Conservation (phyloP, 805 yeast genomes). For the Nakazawaea sp. region DNA sequence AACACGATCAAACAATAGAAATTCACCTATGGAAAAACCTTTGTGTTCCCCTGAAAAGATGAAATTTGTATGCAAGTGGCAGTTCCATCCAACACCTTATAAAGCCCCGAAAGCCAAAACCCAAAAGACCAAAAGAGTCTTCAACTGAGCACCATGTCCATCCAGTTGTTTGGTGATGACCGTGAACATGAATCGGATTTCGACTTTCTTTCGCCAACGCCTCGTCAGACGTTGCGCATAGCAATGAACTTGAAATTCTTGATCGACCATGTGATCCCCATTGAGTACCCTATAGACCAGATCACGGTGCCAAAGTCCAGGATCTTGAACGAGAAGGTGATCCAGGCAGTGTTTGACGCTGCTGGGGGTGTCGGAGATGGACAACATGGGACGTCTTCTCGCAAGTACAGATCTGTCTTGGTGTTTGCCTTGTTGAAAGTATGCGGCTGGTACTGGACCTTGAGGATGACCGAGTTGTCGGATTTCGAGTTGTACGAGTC, state of each 20-base stretch:
- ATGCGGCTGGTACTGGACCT: conserved; percentile 68
- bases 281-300: conserved; percentile 43
- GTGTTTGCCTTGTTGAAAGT: conserved; percentile 70
- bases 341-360: conserved; percentile 58
- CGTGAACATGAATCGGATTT: conserved; percentile 7
- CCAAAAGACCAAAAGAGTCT: not conserved
- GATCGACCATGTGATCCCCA: conserved; percentile 67
- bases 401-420: conserved; percentile 60
- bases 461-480: conserved; percentile 52
- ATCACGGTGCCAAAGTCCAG: conserved; percentile 53
- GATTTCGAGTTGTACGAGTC: conserved; percentile 58
- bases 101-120: not conserved
- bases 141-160: not conserved
- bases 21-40: too few species aligned
- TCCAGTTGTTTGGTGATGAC: not conserved
- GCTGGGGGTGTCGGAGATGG: conserved; percentile 77
- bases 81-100: too few species aligned
- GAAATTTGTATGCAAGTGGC: too few species aligned
- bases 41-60: too few species aligned
- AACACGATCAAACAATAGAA: too few species aligned
- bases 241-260: conserved; percentile 67
- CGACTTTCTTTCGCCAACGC: conserved; percentile 39
- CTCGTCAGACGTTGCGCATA: conserved; percentile 63
- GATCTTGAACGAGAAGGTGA: conserved; percentile 49
- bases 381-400: conserved; percentile 41